Percentiles rank a stretch among this genome's conserved stretches.
These are phyloP conservation scores for Leccinum broughii DNA, from an alignment of 768 basidiomycete species.

Conservation along the genomic window DNA sequence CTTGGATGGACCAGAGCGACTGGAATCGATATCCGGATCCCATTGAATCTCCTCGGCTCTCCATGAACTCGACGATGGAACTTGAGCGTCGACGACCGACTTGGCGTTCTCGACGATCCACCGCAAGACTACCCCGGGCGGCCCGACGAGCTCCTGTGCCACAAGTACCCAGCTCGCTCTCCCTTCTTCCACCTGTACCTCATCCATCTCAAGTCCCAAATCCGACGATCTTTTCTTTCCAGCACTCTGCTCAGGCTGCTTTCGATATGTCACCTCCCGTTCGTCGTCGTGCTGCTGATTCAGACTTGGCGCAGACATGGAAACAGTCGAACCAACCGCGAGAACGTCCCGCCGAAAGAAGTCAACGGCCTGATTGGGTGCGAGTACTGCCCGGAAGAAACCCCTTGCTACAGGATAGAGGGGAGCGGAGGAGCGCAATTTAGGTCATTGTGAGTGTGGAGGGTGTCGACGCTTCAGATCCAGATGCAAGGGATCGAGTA, in stretches of 20 bases:
- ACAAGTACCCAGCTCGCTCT: conserved; percentile 4
- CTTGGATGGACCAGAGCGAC: background rate
- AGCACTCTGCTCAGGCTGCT: background rate
- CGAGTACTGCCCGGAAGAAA: conserved; percentile 24
- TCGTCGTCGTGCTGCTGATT: background rate
- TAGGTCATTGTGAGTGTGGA: conserved; percentile 20
- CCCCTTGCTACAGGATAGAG: conserved; percentile 27
- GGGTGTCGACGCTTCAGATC: conserved; percentile 8
- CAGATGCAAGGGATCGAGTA: too few relatives aligned
- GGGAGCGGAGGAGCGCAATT: conserved; percentile 28
- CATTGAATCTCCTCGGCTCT: conserved; percentile 11
- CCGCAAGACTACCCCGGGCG: conserved; percentile 15
- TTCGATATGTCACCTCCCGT: background rate
- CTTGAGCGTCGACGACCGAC: background rate
- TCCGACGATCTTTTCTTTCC: background rate
- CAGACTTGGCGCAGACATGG: background rate
- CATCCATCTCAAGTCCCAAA: conserved; percentile 19
- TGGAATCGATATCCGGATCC: conserved; percentile 13
- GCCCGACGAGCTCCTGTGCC: conserved; percentile 26
- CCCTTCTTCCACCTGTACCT: conserved; percentile 25
- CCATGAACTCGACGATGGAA: background rate
- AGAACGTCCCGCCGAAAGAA: conserved; percentile 27
- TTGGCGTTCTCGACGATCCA: conserved; percentile 1
- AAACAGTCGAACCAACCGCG: background rate
- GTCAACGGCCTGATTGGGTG: conserved; percentile 21